These are phyloP conservation scores for Euphrasia arctica DNA, from an alignment of 305 asterid genomes.

Conservation along the genomic window DNA sequence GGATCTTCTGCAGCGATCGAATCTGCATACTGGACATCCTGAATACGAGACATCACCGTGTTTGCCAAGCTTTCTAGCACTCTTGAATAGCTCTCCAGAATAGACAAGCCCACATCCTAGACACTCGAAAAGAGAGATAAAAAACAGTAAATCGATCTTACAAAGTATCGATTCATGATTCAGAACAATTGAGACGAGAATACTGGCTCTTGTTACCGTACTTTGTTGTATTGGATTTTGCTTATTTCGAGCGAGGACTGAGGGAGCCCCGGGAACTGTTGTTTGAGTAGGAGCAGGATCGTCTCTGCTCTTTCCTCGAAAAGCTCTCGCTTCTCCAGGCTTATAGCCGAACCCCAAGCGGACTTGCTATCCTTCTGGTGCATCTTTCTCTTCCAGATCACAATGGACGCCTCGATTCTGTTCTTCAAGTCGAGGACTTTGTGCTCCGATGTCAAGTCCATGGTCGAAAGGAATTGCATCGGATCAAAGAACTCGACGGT, in stretches of 20 bases:
- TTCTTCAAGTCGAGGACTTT: slow-evolving; percentile 5
- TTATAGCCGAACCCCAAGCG: slow-evolving; percentile 2
- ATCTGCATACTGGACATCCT: slow-evolving; percentile 74
- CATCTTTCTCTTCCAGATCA: slow-evolving; percentile 1
- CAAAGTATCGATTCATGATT: background rate
- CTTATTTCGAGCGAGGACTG: slow-evolving; percentile 7
- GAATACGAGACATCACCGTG: slow-evolving; percentile 75
- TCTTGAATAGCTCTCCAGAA: slow-evolving; percentile 89
- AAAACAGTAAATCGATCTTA: background rate
- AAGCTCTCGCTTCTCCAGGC: slow-evolving; percentile 5
- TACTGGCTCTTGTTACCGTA: background rate
- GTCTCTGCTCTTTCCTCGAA: slow-evolving; percentile 8
- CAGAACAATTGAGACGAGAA: no score
- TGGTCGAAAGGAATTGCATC: background rate
- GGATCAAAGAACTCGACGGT: slow-evolving; percentile 6
- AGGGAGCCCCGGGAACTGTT: slow-evolving; percentile 1
- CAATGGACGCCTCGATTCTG: slow-evolving; percentile 5
- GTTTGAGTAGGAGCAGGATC: background rate
- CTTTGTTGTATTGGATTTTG: slow-evolving; percentile 12
- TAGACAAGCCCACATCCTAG: slow-evolving; percentile 74
- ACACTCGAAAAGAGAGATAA: background rate
- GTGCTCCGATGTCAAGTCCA: slow-evolving; percentile 8
- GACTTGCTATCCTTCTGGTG: slow-evolving; percentile 4
- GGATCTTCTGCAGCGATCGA: slow-evolving; percentile 49
- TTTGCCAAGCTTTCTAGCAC: slow-evolving; percentile 83